Evolutionary conservation across 2,329 filamentous ascomycete genomes (phyloP), one percentile per base, ranked within the genome.

Genomic region (Colletotrichum euphorbiae): DNA sequence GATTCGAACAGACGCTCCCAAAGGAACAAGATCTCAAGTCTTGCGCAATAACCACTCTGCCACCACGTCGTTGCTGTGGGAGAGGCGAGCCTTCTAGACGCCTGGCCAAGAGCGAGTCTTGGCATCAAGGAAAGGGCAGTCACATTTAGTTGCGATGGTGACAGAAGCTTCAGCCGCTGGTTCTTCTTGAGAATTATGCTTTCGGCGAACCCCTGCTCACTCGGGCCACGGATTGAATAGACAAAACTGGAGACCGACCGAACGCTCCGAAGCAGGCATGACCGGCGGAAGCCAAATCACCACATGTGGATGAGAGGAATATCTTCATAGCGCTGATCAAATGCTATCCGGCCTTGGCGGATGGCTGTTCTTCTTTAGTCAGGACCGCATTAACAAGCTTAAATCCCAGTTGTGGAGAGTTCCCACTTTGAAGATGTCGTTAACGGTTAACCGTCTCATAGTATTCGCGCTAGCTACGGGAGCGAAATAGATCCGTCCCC

Each of bases 1-100:
- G 72, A 72, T 74, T 74, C 71, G 72, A 74, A 74, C 72, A 70
- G 70, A 72, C 72, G 72, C 72, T 72, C 71, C 72, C 72, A 69
- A 73, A 69, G 71, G 72, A 72, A 74, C 67, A 60, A 71, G 72
- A 74, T 73, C 73, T 73, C 72, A 69, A 74, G 71, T 74, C 72
- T 72, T 61, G 65, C 72, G 72, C 72, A 68, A 71, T 56, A 62
- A 62, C 59, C 59, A 62, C 59, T 56, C 59, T 56, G 59, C 59
- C 59, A 62, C 50, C 71, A 72, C 71, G 72, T 71, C 72, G 13
- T 40, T 24, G 31, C 24, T 31, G 12, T 19, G 50, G 33, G 0
- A 11, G 45, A 0, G 0, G n/a, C 31, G 9, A 8, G 17, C 28
- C 43, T 6, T 38, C 17, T 11, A 33, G 15, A 15, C 33, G 3